Evolutionary conservation across 2,329 filamentous ascomycete genomes (phyloP).

Genomic region (Cryphonectria radicalis): DNA sequence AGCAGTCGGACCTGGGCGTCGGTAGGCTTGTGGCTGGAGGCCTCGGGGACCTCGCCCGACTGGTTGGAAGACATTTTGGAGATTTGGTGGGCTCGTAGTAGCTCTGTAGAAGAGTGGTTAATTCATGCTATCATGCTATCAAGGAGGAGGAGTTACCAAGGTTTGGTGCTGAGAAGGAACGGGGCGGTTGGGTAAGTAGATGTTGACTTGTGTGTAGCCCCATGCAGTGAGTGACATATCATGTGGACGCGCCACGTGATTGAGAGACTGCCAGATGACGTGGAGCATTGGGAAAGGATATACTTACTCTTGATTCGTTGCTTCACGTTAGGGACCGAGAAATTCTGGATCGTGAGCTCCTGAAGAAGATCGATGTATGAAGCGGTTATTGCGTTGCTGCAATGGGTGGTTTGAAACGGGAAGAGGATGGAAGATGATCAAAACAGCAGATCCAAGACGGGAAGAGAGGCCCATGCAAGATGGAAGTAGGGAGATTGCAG

Average conservation of each 20-base stretch:
- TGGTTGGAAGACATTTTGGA: constrained; percentile 19
- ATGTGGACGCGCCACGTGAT: not conserved
- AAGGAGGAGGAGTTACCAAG: not conserved
- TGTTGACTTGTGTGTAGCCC: not conserved
- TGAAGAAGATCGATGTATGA: not conserved
- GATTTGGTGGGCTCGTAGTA: too few species aligned
- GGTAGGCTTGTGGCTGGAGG: constrained; percentile 22
- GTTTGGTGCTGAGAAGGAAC: not conserved
- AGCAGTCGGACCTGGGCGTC: constrained; percentile 28
- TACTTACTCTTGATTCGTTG: not conserved
- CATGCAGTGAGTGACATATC: not conserved
- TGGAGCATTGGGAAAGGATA: not conserved
- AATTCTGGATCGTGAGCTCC: not conserved
- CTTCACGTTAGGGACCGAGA: not conserved
- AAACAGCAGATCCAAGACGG: not conserved
- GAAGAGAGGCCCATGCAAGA: not conserved
- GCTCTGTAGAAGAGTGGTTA: too few species aligned
- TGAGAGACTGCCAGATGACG: not conserved
- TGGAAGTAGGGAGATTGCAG: not conserved
- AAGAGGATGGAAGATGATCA: not conserved
- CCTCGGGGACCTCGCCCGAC: not conserved
- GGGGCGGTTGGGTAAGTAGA: not conserved
- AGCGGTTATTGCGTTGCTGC: not conserved
- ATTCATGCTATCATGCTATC: not conserved
- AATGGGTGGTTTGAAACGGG: not conserved